A percentile compares a stretch with the other conserved stretches of the same genome.
phyloP scores from a whole-genome alignment of 768 basidiomycete species.

The Lactarius deliciosus region DNA sequence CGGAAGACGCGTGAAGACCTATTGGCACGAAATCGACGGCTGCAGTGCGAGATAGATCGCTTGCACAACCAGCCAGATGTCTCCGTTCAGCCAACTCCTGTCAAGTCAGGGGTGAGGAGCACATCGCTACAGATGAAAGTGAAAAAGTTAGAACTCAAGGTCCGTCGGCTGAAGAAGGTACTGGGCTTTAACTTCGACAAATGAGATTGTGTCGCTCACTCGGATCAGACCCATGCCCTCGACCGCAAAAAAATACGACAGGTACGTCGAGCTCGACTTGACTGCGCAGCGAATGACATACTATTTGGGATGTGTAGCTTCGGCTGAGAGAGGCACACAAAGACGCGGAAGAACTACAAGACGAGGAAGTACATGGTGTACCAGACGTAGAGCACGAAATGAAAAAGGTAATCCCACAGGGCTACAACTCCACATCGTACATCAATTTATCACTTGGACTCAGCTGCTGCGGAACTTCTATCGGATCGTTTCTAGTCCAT shows the following conservation, averaged over 20 bases:
- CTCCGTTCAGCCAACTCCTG: conserved; percentile 12
- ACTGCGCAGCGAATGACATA: conserved; percentile 7
- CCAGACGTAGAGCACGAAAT: conserved; percentile 40
- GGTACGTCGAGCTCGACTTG: conserved; percentile 7
- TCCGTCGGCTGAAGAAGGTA: conserved; percentile 35
- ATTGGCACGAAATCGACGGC: conserved; percentile 7
- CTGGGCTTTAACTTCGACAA: conserved; percentile 2
- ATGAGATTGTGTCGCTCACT: background rate
- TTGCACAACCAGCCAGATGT: conserved; percentile 14
- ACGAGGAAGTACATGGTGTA: conserved; percentile 33
- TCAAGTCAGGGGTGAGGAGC: conserved; percentile 15
- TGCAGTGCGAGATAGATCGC: conserved; percentile 15
- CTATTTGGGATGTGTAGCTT: conserved; percentile 29
- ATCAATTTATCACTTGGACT: background rate
- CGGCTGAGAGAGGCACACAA: conserved; percentile 37
- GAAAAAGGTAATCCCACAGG: conserved; percentile 40
- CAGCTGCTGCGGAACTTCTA: conserved; percentile 45
- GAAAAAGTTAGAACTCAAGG: conserved; percentile 29
- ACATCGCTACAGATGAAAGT: conserved; percentile 30
- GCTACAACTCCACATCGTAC: background rate
- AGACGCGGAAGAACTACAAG: conserved; percentile 42
- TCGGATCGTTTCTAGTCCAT: conserved; percentile 40
- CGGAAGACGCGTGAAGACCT: conserved; percentile 1
- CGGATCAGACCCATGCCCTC: conserved; percentile 23
- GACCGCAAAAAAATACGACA: conserved; percentile 18